These are phyloP conservation scores for Aspergillus proliferans DNA, from an alignment of 2,329 filamentous ascomycete genomes.

Conservation along the genomic window DNA sequence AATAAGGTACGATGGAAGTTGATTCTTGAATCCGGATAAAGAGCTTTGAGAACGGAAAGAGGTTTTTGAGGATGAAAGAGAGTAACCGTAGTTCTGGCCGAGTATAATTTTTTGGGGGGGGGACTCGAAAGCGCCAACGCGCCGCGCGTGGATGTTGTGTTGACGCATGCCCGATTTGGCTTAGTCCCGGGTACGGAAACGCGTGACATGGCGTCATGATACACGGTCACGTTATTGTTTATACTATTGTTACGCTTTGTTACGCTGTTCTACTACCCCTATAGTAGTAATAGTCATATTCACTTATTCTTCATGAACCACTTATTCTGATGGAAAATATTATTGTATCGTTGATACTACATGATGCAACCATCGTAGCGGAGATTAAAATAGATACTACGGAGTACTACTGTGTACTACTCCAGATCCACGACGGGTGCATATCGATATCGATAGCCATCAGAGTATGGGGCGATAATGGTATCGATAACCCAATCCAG, in stretches of 20 bases:
- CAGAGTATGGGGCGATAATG: not conserved
- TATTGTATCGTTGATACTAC: no score
- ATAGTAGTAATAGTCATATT: no score
- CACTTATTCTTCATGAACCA: no score
- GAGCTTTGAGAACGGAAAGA: not conserved
- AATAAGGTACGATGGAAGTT: not conserved
- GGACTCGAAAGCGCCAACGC: constrained; percentile 15
- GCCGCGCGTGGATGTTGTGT: constrained; percentile 30
- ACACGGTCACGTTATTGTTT: not conserved
- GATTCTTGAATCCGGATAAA: not conserved
- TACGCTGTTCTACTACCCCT: no score
- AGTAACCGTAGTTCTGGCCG: not conserved
- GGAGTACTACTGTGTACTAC: no score
- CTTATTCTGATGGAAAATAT: no score
- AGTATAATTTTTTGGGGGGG: constrained; percentile 4
- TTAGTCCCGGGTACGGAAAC: constrained; percentile 22
- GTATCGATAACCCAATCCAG: not conserved
- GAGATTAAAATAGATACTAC: no score
- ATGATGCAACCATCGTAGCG: no score
- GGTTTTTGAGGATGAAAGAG: not conserved
- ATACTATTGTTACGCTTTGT: no score
- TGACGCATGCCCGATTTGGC: constrained; percentile 15
- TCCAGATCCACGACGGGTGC: not conserved
- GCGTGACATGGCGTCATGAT: constrained; percentile 11
- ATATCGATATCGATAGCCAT: not conserved